These are phyloP conservation scores for Aspergillus haitiensis DNA, from an alignment of 495 filamentous ascomycete genomes.

Conservation along the genomic window DNA sequence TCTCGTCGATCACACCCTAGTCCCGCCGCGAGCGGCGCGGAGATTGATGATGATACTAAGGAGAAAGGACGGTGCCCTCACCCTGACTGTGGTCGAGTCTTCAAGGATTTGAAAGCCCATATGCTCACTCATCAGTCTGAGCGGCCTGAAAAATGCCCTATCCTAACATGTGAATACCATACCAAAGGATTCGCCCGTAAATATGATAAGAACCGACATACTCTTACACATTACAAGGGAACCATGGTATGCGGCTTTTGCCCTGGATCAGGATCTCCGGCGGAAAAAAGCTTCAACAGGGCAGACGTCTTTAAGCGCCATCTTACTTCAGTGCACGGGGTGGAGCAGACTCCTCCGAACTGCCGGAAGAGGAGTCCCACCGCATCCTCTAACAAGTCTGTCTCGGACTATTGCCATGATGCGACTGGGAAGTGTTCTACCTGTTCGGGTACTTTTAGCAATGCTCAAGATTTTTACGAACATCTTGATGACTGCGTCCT, in stretches of 20 bases:
- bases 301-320: conserved; percentile 99
- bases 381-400: conserved; percentile 52
- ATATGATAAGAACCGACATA: conserved; percentile 99
- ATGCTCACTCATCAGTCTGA: conserved; percentile 95
- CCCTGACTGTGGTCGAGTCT: conserved; percentile 83
- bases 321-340: conserved; percentile 87
- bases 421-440: conserved; percentile 95
- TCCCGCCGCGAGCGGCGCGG: conserved; percentile 50
- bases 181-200: conserved; percentile 94
- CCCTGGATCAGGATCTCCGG: conserved; percentile 83
- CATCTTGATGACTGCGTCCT: conserved; percentile 98
- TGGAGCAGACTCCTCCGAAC: conserved; percentile 95
- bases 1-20: conserved; percentile 57
- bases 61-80: conserved; percentile 76
- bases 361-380: conserved; percentile 79
- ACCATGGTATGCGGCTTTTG: conserved; percentile 99
- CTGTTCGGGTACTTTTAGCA: conserved; percentile 86
- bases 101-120: conserved; percentile 93
- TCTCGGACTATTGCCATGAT: conserved; percentile 63
- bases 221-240: conserved; percentile 97
- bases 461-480: conserved; percentile 98
- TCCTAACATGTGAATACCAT: conserved; percentile 91
- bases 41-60: conserved; percentile 61
- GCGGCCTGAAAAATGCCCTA: conserved; percentile 94
- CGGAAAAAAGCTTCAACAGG: conserved; percentile 97